A percentile compares a stretch with the other conserved stretches of the same genome.
These are phyloP conservation scores for Pharnaceum exiguum DNA, from an alignment of 148 eudicot genomes.

Conservation along the genomic window DNA sequence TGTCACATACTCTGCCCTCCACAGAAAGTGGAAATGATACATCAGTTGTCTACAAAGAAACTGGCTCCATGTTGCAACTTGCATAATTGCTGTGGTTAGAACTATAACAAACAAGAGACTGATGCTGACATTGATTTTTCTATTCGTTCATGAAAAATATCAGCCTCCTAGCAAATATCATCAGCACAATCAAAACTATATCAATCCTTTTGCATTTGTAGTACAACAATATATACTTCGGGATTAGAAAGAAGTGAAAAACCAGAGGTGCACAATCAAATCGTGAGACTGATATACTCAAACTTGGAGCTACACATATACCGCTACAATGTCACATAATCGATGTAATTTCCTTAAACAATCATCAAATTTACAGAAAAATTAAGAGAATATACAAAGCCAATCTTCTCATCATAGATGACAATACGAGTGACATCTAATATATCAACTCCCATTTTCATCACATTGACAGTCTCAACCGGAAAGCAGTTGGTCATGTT, in stretches of 20 bases:
- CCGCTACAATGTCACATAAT: not conserved
- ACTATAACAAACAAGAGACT: conserved; percentile 1
- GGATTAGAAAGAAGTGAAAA: too few relatives aligned
- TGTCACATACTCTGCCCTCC: too few relatives aligned
- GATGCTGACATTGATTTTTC: conserved; percentile 24
- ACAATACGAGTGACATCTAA: not conserved
- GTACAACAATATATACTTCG: too few relatives aligned
- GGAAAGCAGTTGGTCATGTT: conserved; percentile 1
- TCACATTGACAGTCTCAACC: not conserved
- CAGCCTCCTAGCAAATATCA: not conserved
- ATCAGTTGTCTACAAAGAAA: too few relatives aligned
- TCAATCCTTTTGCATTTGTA: too few relatives aligned
- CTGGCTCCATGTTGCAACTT: conserved; percentile 13
- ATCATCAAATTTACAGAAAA: conserved; percentile 25
- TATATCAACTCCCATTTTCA: not conserved
- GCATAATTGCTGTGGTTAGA: not conserved
- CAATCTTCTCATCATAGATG: conserved; percentile 3
- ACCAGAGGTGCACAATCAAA: not conserved
- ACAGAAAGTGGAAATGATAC: too few relatives aligned
- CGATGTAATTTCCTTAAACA: conserved; percentile 3
- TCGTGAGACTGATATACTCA: too few relatives aligned
- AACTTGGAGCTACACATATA: not conserved
- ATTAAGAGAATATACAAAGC: conserved; percentile 20
- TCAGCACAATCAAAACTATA: too few relatives aligned
- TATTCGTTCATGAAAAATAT: not conserved